Base-by-base conservation (phyloP, 2,329 filamentous ascomycete genomes). In the Fragosphaeria purpurea region DNA sequence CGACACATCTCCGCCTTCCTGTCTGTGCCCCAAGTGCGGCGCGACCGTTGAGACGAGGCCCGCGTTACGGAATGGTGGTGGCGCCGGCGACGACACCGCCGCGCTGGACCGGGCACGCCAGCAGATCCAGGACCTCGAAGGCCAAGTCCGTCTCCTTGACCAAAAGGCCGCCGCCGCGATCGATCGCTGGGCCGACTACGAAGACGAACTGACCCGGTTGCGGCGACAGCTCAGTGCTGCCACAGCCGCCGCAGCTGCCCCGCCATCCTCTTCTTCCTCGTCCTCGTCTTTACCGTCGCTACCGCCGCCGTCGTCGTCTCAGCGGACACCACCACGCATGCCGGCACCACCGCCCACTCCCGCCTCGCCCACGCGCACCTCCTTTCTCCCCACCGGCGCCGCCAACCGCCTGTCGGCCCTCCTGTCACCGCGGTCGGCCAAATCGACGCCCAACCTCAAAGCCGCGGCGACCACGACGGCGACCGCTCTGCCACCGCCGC, bases 131-230 rank as follows among this genome's bases (percentile, higher is more conserved):
- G 83, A 88, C 59, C 73, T 91, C 43, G 80, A 89, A 65, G 74
- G 77, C 38, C 85, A 89, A 61, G 80, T 90, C 49, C 75, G 77
- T 50, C 67, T 81, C 49, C 74, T 90, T 52, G 87, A 82, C 64
- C 74, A 85, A 58, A 88, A 86, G 66, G 83, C 83, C 50, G 76
- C 81, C 4, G 78, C 80, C 37, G 72, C 73, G 63, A 75, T 80
- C 55, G 76, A 81, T 65, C 77, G 75, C 62, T 82, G 77, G 76
- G 84, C 86, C 61, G 83, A 88, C 69, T 89, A 88, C 72, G 86
- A 91, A 67, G 85, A 88, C 65, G 84, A 89, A 63, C 75, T 89
- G 41, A 72, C 79, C 43, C 71, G 67, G 43, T 71, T 88, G 50
- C 79, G 79, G 44, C 46, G 53, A 41, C 56, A 59, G 49, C 50